Evolutionary conservation across 1,284 basidiomycete genomes (phyloP).

Genomic region (Ganoderma boninense): DNA sequence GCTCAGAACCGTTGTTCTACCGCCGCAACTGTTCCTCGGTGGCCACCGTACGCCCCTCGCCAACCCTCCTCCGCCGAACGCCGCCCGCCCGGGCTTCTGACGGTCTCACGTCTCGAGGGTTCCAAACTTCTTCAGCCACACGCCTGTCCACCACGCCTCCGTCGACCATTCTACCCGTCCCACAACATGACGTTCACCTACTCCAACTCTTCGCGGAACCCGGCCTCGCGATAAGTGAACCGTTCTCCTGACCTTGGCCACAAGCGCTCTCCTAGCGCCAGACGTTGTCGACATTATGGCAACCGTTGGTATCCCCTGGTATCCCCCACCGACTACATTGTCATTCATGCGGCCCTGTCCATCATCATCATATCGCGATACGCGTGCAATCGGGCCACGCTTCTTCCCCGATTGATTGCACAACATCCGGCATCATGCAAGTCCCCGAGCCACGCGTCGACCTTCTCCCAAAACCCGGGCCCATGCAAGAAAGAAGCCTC

Average conservation of each 20-base stretch:
- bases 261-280: constrained; percentile 1
- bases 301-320: constrained; percentile 19
- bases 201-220: constrained; percentile 7
- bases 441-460: constrained; percentile 25
- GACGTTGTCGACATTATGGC: constrained; percentile 18
- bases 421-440: constrained; percentile 16
- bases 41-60: constrained; percentile 5
- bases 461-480: constrained; percentile 14
- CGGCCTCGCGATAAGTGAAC: background rate
- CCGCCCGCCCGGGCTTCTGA: background rate
- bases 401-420: constrained; percentile 28
- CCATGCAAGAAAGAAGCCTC: constrained; percentile 12
- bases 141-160: constrained; percentile 2
- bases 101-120: constrained; percentile 7
- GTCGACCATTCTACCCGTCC: constrained; percentile 14
- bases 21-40: background rate
- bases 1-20: constrained; percentile 1
- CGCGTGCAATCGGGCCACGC: constrained; percentile 27
- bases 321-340: constrained; percentile 23
- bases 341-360: constrained; percentile 20
- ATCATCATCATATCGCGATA: constrained; percentile 31
- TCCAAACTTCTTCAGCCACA: constrained; percentile 11
- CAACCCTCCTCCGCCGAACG: background rate
- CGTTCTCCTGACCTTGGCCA: constrained; percentile 16
- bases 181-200: constrained; percentile 1